Evolutionary conservation across 139 green algal genomes (phyloP), one percentile per base, ranked within the genome.

Genomic region (Chlorokybus atmophyticus): DNA sequence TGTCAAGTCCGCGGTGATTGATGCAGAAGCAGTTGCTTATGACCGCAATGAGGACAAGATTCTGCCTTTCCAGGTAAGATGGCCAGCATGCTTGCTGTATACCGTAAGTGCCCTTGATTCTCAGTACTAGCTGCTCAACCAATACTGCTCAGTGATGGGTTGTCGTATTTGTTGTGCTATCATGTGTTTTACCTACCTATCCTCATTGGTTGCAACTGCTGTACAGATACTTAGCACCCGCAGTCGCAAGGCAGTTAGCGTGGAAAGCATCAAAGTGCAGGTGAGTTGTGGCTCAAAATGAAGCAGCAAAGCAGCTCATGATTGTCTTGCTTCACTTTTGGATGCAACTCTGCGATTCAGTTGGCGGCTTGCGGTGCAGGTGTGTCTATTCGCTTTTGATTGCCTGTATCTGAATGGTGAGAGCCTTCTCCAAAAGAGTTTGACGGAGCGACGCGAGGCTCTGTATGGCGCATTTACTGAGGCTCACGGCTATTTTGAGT

Each of bases 381-480:
- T 95, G 26, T 82, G 66, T 56, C 56, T 95, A 10, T 96, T 83
- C 61, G 83, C 83, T 19, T 98, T 98, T 62, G 91, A 98, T 76
- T 93, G 85, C 74, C 84, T 96, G 23, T 96, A 90, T 80, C 64
- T 93, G 23, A 90, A 98, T 73, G 90, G 89, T 29, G 25, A 78
- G 38, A 62, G 71, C 39, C 76, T 97, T 54, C 74, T 96, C 41
- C 55, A 64, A 17, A 52, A 75, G 52, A 29, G 65, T n/a, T 57
- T 77, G 25, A 30, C 14, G 5, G 38, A 64, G 55, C 73, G 91
- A 4, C 65, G 91, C 0, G 59, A 85, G 51, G 79, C 80, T 27
- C 68, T 98, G 42, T 78, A 84, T 40, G 29, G 21, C 1, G 57
- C 83, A 14, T 68, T 95, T 26, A 54, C 64, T 19, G 57, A 77